These are phyloP conservation scores for Serendipita indica DNA, from an alignment of 768 basidiomycete genomes.

Conservation along the genomic window DNA sequence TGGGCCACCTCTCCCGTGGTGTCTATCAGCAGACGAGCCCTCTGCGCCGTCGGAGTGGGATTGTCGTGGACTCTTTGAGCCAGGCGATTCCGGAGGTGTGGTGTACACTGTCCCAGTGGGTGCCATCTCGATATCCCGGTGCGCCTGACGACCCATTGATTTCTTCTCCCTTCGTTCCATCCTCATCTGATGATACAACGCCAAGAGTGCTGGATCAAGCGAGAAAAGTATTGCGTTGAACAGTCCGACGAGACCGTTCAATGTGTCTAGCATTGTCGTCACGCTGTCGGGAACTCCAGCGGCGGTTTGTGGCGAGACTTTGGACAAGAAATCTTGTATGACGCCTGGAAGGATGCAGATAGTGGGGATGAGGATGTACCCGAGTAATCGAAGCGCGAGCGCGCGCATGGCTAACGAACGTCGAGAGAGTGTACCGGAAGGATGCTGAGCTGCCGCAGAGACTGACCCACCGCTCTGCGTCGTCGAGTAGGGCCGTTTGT, in stretches of 20 bases:
- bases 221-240: conserved; percentile 2
- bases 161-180: background rate
- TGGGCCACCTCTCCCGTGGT: too few relatives aligned
- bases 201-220: background rate
- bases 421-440: conserved; percentile 3
- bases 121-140: background rate
- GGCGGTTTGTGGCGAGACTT: background rate
- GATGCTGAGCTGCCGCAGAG: background rate
- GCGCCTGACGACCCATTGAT: background rate
- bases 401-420: conserved; percentile 10
- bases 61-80: background rate
- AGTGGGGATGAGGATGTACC: conserved; percentile 10
- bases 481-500: background rate
- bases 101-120: background rate
- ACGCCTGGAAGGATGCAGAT: conserved; percentile 11
- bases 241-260: conserved; percentile 7
- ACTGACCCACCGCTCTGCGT: background rate
- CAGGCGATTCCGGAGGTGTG: background rate
- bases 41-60: background rate
- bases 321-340: conserved; percentile 7
- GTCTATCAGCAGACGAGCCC: too few relatives aligned
- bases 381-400: conserved; percentile 9
- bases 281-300: background rate
- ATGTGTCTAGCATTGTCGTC: background rate
- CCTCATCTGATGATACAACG: conserved; percentile 2